Percentiles rank a stretch among this genome's conserved stretches.
These are phyloP conservation scores for Candida wancherniae DNA, from an alignment of 805 yeast genomes.

Conservation along the genomic window DNA sequence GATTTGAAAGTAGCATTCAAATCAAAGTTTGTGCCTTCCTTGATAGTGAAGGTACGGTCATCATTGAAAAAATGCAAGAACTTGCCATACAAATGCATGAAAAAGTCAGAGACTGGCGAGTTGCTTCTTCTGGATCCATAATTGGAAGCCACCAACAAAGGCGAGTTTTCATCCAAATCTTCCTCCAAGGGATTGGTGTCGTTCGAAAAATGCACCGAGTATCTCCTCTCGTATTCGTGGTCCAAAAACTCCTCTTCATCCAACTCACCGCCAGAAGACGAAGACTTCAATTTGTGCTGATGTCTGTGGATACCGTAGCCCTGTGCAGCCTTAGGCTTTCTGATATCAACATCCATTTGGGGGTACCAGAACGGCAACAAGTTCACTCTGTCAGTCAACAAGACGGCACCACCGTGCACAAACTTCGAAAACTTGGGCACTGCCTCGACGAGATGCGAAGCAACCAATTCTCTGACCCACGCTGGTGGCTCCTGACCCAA, in stretches of 20 bases:
- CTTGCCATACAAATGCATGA: conserved; percentile 28
- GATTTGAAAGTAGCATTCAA: conserved; percentile 43
- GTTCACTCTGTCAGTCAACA: conserved; percentile 76
- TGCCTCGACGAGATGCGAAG: conserved; percentile 93
- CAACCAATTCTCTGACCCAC: conserved; percentile 91
- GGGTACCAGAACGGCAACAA: conserved; percentile 96
- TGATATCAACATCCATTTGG: conserved; percentile 92
- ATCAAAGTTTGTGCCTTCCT: conserved; percentile 42
- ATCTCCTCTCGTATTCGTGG: conserved; percentile 21
- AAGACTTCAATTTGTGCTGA: conserved; percentile 22
- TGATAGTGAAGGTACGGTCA: conserved; percentile 42
- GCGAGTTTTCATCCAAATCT: conserved; percentile 46
- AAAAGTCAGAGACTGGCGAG: conserved; percentile 30
- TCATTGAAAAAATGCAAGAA: conserved; percentile 41
- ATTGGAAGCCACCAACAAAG: conserved; percentile 38
- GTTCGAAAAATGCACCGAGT: conserved; percentile 40
- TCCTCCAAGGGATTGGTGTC: conserved; percentile 44
- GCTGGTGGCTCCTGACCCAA: conserved; percentile 98
- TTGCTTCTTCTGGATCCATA: conserved; percentile 24
- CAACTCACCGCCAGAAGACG: conserved; percentile 51
- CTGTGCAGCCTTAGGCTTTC: conserved; percentile 70
- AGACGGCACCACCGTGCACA: conserved; percentile 93
- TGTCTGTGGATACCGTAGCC: conserved; percentile 61
- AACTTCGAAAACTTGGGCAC: conserved; percentile 97
- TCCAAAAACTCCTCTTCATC: conserved; percentile 67